These are phyloP conservation scores for Botrytis aclada DNA, from an alignment of 2,329 filamentous ascomycete species.

Conservation along the genomic window DNA sequence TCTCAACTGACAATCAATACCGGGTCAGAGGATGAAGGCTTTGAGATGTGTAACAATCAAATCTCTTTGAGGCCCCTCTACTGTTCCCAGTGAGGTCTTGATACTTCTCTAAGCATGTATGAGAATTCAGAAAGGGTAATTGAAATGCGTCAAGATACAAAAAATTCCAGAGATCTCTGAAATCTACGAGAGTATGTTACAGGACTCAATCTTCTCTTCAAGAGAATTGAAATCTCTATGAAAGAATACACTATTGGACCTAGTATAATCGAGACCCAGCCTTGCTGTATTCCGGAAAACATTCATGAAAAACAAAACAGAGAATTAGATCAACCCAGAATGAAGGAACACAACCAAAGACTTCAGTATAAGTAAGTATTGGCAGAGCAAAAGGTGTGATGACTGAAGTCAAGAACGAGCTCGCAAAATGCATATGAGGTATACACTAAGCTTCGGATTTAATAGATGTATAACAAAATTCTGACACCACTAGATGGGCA, in stretches of 20 bases:
- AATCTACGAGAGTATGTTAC: not conserved
- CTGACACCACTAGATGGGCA: not conserved
- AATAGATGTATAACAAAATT: not conserved
- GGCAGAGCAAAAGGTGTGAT: not conserved
- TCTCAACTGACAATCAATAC: not conserved
- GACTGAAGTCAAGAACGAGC: not conserved
- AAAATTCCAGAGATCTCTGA: not conserved
- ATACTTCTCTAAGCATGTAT: too few species aligned
- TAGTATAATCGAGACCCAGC: not conserved
- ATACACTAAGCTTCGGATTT: not conserved
- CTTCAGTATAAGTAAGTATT: not conserved
- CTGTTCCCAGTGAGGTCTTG: not conserved
- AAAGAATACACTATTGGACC: not conserved
- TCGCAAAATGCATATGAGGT: not conserved
- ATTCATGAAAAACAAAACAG: not conserved
- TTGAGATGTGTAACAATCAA: not conserved
- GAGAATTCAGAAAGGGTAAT: too few species aligned
- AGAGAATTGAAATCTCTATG: not conserved
- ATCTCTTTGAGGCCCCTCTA: not conserved
- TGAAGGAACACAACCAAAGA: not conserved
- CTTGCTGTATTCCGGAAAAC: not conserved
- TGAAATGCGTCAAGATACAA: not conserved
- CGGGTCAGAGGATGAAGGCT: not conserved
- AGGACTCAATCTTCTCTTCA: not conserved
- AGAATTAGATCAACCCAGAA: not conserved